Conservation (phyloP, 208 protist species). For the Leishmania amazonensis region DNA sequence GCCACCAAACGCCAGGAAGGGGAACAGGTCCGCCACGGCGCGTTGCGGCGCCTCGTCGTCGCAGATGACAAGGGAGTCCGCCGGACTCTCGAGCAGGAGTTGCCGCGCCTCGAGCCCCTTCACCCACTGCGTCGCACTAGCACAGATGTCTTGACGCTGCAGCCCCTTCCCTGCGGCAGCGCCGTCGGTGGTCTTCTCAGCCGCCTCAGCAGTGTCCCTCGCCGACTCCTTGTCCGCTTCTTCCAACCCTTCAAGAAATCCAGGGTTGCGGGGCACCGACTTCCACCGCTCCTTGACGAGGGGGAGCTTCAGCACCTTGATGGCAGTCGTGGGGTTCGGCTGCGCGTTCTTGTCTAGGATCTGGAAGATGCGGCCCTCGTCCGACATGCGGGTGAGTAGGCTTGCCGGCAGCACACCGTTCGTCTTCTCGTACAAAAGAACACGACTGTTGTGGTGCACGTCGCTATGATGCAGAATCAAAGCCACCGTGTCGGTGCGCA, state of each 20-base stretch:
- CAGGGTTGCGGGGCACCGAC: conserved; percentile 74
- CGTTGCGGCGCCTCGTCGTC: conserved; percentile 40
- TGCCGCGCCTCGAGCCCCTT: conserved; percentile 68
- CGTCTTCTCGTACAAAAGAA: conserved; percentile 80
- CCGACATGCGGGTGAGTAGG: conserved; percentile 75
- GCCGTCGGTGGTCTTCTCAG: neutral
- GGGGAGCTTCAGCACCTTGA: conserved; percentile 59
- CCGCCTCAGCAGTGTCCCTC: conserved; percentile 7
- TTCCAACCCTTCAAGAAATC: conserved; percentile 60
- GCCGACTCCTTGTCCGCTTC: conserved; percentile 24
- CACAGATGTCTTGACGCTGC: neutral
- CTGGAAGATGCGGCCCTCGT: conserved; percentile 74
- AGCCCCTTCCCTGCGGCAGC: conserved; percentile 9
- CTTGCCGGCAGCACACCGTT: conserved; percentile 80
- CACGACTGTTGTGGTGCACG: conserved; percentile 73
- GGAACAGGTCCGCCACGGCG: conserved; percentile 60
- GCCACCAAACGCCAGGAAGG: conserved; percentile 74
- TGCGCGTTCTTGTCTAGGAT: conserved; percentile 77
- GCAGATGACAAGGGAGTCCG: conserved; percentile 80
- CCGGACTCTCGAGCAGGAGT: conserved; percentile 53
- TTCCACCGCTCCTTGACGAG: conserved; percentile 84
- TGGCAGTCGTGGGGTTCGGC: conserved; percentile 67
- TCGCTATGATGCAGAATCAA: conserved; percentile 87
- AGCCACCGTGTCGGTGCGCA: conserved; percentile 87
- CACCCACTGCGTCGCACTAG: conserved; percentile 70